Evolutionary conservation across 2,329 filamentous ascomycete genomes (phyloP).

Genomic region (Penicillium aurantiogriseum): DNA sequence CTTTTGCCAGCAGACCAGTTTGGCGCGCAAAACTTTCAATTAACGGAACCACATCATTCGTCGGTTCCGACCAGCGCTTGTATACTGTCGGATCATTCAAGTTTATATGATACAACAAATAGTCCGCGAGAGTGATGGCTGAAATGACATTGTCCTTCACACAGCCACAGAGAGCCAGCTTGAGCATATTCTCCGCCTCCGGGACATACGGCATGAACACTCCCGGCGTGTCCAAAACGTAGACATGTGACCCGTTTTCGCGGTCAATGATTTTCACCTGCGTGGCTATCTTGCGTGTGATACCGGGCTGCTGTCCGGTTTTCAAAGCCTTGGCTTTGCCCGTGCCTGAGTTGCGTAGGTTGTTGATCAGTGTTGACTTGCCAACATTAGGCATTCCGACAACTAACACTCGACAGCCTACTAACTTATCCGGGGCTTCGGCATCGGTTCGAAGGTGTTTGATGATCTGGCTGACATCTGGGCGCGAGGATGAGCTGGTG

Average conservation of each 20-base stretch:
- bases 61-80: conserved; percentile 63
- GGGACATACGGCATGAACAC: conserved; percentile 93
- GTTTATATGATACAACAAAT: conserved; percentile 84
- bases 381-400: conserved; percentile 98
- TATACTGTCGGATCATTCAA: conserved; percentile 63
- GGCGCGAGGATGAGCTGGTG: conserved; percentile 32
- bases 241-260: conserved; percentile 62
- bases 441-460: conserved; percentile 33
- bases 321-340: conserved; percentile 67
- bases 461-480: conserved; percentile 34
- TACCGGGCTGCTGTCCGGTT: conserved; percentile 83
- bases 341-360: conserved; percentile 69
- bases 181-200: conserved; percentile 85
- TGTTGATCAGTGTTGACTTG: conserved; percentile 92
- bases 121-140: conserved; percentile 78
- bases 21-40: conserved; percentile 68
- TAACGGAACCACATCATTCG: conserved; percentile 77
- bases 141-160: conserved; percentile 87
- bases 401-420: conserved; percentile 79
- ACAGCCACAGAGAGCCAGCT: conserved; percentile 84
- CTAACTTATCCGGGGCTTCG: conserved; percentile 52
- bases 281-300: conserved; percentile 80
- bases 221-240: conserved; percentile 87
- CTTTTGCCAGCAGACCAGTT: conserved; percentile 73
- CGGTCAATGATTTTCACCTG: conserved; percentile 75